Base-by-base conservation (phyloP, 257 asterid genomes). In the Linderniella brevidens region DNA sequence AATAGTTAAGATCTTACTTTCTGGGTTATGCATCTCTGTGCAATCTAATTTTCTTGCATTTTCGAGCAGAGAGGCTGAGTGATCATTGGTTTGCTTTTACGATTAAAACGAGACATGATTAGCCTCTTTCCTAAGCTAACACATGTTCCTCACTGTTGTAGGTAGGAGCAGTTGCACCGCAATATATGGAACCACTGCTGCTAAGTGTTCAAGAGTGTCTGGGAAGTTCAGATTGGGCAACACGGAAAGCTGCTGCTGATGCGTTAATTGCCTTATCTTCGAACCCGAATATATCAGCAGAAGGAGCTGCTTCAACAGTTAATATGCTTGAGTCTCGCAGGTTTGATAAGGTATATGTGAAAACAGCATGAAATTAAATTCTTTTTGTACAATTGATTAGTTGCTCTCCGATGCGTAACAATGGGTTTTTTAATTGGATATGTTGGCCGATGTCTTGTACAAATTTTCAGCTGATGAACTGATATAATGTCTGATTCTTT, bases 191-290 rank as follows among this genome's bases (percentile, higher is more conserved):
- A 50, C 46, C 92, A 12, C 47, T 82, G 75, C 65, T 85, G 66
- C 99, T 74, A 67, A 68, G 84, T 59, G 75, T 79, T 67, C 96
- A 79, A 6, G 90, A 62, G 45, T 79, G 93, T 70, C 87, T 90
- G 38, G 49, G 73, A 69, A 86, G 84, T 61, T 45, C 95, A 19
- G 99, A 90, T 61, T 90, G 99, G 99, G 86, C 93, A 15, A 86
- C 94, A 17, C 73, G 99, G 46, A 90, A 90, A 65, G 96, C 96
- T 62, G 94, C 99, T 35, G 99, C 94, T 42, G 96, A 90, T 37
- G 65, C 99, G 46, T 68, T 90, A 52, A 71, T 57, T 55, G 78
- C 67, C 52, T 60, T 90, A 64, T 84, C 93, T 37, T 62, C 49
- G 55, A 72, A 80, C 37, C 59, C 78, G 9, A 68, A 63, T 62